A percentile compares a stretch with the other conserved stretches of the same genome.
These are phyloP conservation scores for Penicillium concentricum DNA, from an alignment of 2,329 filamentous ascomycete species.

Conservation along the genomic window DNA sequence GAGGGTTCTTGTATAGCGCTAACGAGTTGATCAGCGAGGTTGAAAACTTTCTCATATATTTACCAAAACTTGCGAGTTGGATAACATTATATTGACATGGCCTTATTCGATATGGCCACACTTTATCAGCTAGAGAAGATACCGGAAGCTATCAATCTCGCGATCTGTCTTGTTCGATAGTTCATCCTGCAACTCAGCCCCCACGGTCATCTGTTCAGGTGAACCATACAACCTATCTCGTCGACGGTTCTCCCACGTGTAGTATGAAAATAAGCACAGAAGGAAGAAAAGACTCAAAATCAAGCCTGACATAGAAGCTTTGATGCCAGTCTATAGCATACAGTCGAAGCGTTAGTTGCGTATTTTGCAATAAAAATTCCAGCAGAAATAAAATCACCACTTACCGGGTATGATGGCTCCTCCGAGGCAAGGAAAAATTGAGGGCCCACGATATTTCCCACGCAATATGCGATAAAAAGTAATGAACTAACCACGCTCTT, in stretches of 20 bases:
- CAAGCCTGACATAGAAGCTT: constrained; percentile 17
- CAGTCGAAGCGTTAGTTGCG: neutral
- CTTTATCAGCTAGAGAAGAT: constrained; percentile 8
- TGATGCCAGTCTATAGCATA: constrained; percentile 14
- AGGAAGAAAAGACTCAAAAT: constrained; percentile 15
- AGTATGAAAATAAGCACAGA: constrained; percentile 11
- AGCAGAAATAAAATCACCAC: neutral
- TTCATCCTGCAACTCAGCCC: constrained; percentile 16
- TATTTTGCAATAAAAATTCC: neutral
- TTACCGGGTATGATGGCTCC: constrained; percentile 17
- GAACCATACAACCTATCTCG: constrained; percentile 13
- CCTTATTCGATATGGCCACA: too few species aligned
- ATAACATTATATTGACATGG: neutral
- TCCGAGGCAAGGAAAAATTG: constrained; percentile 19
- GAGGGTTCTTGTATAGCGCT: too few species aligned
- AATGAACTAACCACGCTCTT: constrained; percentile 38
- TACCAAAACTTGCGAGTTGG: neutral
- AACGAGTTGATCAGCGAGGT: too few species aligned
- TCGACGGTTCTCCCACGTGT: constrained; percentile 14
- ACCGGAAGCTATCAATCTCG: constrained; percentile 18
- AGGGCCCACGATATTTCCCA: constrained; percentile 31
- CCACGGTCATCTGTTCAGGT: constrained; percentile 10
- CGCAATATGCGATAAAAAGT: constrained; percentile 46
- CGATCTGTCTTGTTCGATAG: constrained; percentile 19
- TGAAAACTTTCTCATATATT: too few species aligned